phyloP scores from a whole-genome alignment of 179 eudicot species.

The Silene noctiflora region DNA sequence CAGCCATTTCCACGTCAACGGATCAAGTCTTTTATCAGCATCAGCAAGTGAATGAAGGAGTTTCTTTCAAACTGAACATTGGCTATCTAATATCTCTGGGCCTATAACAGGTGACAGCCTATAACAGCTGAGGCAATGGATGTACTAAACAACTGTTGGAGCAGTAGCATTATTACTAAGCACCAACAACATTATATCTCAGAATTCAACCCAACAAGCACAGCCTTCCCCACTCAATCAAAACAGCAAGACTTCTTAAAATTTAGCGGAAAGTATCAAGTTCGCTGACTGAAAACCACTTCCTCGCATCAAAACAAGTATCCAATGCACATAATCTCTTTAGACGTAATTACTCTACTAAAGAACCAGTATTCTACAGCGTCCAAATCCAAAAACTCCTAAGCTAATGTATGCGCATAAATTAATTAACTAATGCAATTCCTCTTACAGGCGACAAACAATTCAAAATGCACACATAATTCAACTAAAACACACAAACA shows the following conservation, averaged over 20 bases:
- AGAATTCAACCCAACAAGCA: conserved; percentile 1
- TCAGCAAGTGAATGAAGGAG: neutral
- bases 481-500: neutral
- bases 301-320: neutral
- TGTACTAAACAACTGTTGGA: neutral
- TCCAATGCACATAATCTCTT: neutral
- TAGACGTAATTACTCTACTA: conserved; percentile 2
- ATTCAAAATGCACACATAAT: neutral
- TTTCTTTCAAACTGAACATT: conserved; percentile 2
- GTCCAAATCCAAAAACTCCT: neutral
- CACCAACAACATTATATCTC: neutral
- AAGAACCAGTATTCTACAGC: neutral
- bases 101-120: neutral
- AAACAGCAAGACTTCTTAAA: neutral
- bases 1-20: neutral
- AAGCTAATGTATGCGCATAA: neutral
- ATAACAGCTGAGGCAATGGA: neutral
- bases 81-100: neutral
- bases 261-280: neutral
- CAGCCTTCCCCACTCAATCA: neutral
- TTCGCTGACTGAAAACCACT: neutral
- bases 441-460: neutral
- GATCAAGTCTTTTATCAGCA: neutral
- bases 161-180: neutral
- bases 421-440: neutral